Evolutionary conservation across 768 basidiomycete species (phyloP).

Genomic region (Floccularia luteovirens): DNA sequence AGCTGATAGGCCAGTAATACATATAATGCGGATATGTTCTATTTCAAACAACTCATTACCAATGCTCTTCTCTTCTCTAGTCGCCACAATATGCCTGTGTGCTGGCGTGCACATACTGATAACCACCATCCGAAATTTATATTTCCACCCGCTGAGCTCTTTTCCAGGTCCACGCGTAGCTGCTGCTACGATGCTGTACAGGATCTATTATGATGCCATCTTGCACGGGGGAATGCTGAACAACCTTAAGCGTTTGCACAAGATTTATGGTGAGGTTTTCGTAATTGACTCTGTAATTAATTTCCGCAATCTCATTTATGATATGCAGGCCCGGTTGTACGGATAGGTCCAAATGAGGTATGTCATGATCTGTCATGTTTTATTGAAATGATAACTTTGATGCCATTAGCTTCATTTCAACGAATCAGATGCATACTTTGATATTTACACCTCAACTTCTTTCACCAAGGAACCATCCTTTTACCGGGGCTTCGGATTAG

Average conservation of each 20-base stretch:
- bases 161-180: neutral
- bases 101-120: no score
- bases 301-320: no score
- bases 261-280: neutral
- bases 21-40: no score
- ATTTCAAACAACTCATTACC: no score
- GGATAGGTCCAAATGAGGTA: conserved; percentile 32
- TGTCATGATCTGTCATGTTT: no score
- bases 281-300: no score
- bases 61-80: no score
- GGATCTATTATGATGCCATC: neutral
- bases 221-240: neutral
- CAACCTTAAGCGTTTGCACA: neutral
- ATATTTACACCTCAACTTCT: conserved; percentile 26
- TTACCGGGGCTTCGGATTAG: conserved; percentile 28
- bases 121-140: neutral
- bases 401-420: conserved; percentile 37
- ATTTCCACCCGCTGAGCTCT: neutral
- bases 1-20: no score
- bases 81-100: no score
- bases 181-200: neutral
- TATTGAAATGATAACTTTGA: no score
- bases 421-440: conserved; percentile 21
- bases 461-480: conserved; percentile 30
- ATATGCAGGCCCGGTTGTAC: no score